phyloP scores from a whole-genome alignment of 345 rosid species.

The Citrus hindsii region DNA sequence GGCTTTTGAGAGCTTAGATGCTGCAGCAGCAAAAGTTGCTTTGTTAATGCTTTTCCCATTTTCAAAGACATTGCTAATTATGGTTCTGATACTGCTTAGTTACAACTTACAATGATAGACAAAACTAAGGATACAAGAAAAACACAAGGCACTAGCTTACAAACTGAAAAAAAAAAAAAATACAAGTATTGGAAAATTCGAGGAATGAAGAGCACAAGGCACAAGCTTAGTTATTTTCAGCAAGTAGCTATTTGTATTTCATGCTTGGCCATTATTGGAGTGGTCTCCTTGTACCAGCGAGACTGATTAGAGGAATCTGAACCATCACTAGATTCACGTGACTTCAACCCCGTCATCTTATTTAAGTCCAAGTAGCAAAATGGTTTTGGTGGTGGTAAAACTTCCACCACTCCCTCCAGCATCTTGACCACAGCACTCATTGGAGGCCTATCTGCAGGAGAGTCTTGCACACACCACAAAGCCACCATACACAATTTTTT shows the following conservation, averaged over 20 bases:
- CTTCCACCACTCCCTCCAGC: constrained; percentile 28
- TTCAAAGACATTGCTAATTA: background rate
- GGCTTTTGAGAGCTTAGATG: background rate
- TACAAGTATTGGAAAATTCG: background rate
- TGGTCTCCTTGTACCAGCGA: constrained; percentile 17
- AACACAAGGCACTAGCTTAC: background rate
- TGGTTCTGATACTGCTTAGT: background rate
- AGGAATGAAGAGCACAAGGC: background rate
- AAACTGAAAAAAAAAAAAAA: no score
- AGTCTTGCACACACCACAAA: constrained; percentile 23
- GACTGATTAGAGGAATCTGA: background rate
- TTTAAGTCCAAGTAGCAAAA: constrained; percentile 20
- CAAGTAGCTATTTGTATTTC: constrained; percentile 5
- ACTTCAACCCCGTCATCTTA: background rate
- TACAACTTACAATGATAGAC: background rate
- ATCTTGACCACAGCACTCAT: constrained; percentile 31
- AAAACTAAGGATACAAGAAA: background rate
- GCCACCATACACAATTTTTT: constrained; percentile 10
- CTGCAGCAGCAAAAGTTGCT: background rate
- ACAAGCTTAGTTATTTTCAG: background rate
- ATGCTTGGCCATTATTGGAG: constrained; percentile 12
- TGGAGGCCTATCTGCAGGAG: constrained; percentile 19
- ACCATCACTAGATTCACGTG: background rate
- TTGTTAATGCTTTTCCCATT: background rate
- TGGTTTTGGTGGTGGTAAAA: constrained; percentile 18